These are phyloP conservation scores for Colletotrichum lentis DNA, from an alignment of 2,329 filamentous ascomycete genomes.

Conservation along the genomic window DNA sequence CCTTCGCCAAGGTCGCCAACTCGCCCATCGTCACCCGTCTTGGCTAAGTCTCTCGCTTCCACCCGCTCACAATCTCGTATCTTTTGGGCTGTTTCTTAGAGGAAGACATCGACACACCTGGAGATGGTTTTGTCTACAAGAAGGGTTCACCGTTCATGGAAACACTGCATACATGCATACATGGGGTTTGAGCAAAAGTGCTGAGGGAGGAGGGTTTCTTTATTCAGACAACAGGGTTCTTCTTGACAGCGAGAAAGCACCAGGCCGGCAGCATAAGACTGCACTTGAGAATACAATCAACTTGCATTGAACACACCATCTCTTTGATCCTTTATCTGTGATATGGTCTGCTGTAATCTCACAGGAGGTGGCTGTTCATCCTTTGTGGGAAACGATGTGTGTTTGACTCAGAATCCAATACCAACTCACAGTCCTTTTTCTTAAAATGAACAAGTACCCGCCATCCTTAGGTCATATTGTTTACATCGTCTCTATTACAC, in stretches of 20 bases:
- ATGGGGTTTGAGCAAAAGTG: not conserved
- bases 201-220: too few relatives aligned
- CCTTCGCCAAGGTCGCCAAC: not conserved
- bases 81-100: not conserved
- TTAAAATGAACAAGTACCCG: too few relatives aligned
- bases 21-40: too few relatives aligned
- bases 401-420: not conserved
- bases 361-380: too few relatives aligned
- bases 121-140: not conserved
- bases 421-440: accelerated
- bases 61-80: not conserved
- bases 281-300: not conserved
- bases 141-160: not conserved
- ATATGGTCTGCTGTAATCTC: too few relatives aligned
- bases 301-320: not conserved
- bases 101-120: not conserved
- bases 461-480: not conserved
- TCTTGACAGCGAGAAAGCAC: not conserved
- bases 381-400: not conserved
- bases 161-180: not conserved
- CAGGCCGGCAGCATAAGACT: not conserved
- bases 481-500: too few relatives aligned
- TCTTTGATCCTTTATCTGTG: too few relatives aligned
- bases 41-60: not conserved
- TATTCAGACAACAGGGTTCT: too few relatives aligned